A percentile compares a stretch with the other conserved stretches of the same genome.
phyloP scores from a whole-genome alignment of 225 moss, liverwort and hornwort genomes.

The Bryum argenteum region DNA sequence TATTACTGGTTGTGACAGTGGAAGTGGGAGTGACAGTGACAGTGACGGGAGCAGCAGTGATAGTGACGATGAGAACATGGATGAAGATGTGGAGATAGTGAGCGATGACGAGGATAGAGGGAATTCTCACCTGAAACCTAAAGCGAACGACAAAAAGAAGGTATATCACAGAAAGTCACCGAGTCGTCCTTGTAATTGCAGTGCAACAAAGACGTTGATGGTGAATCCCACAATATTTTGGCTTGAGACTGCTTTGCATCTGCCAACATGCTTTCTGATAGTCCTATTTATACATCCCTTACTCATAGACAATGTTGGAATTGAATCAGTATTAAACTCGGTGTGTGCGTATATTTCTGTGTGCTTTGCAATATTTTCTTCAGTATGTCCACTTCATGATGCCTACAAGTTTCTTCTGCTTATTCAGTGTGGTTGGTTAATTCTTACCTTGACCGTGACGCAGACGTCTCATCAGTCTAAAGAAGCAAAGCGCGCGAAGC shows the following conservation, averaged over 20 bases:
- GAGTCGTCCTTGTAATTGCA: constrained; percentile 10
- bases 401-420: constrained; percentile 4
- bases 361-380: constrained; percentile 3
- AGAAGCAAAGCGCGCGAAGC: constrained; percentile 65
- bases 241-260: constrained; percentile 12
- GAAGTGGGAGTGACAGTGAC: constrained; percentile 91
- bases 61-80: constrained; percentile 87
- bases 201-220: neutral
- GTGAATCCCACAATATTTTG: neutral
- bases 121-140: constrained; percentile 54
- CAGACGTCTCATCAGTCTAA: constrained; percentile 64
- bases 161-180: constrained; percentile 14
- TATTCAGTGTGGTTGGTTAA: constrained; percentile 3
- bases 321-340: constrained; percentile 1
- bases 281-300: neutral
- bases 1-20: constrained; percentile 65
- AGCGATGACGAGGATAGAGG: constrained; percentile 87
- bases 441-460: constrained; percentile 24
- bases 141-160: constrained; percentile 68
- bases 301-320: neutral
- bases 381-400: constrained; percentile 21
- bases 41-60: constrained; percentile 87
- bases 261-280: neutral
- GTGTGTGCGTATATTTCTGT: constrained; percentile 8
- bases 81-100: constrained; percentile 95